These are phyloP conservation scores for Beauveria bassiana DNA, from an alignment of 2,329 filamentous ascomycete species.

Conservation along the genomic window DNA sequence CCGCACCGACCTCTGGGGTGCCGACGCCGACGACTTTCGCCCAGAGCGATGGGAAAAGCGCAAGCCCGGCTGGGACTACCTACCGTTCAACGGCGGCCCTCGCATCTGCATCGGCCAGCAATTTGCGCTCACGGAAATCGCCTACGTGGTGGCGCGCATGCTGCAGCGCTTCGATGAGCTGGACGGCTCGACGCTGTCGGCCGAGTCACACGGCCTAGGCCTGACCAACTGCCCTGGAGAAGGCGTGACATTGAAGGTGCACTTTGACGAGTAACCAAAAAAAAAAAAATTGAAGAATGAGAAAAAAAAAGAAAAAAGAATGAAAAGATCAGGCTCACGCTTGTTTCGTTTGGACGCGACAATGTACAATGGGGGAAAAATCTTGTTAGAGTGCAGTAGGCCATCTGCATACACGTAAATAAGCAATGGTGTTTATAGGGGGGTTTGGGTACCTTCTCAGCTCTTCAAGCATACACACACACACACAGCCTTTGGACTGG, in stretches of 20 bases:
- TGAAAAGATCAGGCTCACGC: background rate
- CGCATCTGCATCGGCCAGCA: constrained; percentile 23
- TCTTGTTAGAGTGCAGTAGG: background rate
- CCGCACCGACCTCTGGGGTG: constrained; percentile 29
- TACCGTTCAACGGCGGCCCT: constrained; percentile 22
- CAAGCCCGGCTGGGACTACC: constrained; percentile 20
- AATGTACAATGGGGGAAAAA: background rate
- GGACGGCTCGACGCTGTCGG: background rate
- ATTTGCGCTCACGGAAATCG: constrained; percentile 20
- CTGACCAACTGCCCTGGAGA: constrained; percentile 10
- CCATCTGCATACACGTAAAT: background rate
- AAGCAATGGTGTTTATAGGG: background rate
- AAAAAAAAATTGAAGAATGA: too few relatives aligned
- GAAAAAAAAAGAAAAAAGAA: background rate
- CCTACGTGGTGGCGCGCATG: constrained; percentile 17
- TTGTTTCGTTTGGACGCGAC: background rate
- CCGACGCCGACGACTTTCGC: constrained; percentile 31
- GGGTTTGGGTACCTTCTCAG: background rate
- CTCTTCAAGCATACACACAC: background rate
- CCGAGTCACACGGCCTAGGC: constrained; percentile 1
- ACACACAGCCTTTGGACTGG: too few relatives aligned
- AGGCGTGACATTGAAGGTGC: constrained; percentile 2
- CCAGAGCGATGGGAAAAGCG: constrained; percentile 31
- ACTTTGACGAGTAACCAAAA: background rate
- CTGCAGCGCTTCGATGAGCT: constrained; percentile 9